A percentile compares a stretch with the other conserved stretches of the same genome.
Evolutionary conservation across 225 moss, liverwort and hornwort genomes (phyloP).

Genomic region (Pleurozium schreberi): DNA sequence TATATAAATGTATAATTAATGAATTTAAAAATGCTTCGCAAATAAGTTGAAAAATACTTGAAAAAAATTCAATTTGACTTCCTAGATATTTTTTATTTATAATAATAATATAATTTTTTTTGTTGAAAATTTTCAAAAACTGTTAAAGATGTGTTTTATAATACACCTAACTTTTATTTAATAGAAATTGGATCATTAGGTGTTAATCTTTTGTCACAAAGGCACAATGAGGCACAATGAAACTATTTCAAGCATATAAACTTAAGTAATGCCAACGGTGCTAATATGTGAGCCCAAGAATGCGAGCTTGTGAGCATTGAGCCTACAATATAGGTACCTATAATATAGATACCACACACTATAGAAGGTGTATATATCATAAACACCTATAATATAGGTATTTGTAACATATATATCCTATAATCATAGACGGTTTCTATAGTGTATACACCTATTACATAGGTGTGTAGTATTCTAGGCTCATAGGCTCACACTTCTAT

Average conservation of each 20-base stretch:
- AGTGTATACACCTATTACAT: too few relatives aligned
- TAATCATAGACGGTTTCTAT: too few relatives aligned
- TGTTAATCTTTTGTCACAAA: not conserved
- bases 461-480: too few relatives aligned
- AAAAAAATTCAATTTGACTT: too few relatives aligned
- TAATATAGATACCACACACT: too few relatives aligned
- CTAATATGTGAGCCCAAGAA: too few relatives aligned
- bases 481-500: too few relatives aligned
- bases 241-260: not conserved
- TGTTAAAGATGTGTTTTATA: not conserved
- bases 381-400: too few relatives aligned
- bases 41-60: not conserved
- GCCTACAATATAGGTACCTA: too few relatives aligned
- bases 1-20: not conserved
- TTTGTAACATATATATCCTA: too few relatives aligned
- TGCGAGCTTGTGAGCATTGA: too few relatives aligned
- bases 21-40: not conserved
- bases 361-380: too few relatives aligned
- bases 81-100: not conserved
- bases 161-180: not conserved
- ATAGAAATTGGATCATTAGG: not conserved
- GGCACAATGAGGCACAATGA: not conserved
- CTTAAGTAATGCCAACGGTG: accelerated
- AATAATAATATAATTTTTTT: not conserved
- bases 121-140: not conserved